These are phyloP conservation scores for Alloteropsis semialata DNA, from an alignment of 176 grass and related monocot species.

Conservation along the genomic window DNA sequence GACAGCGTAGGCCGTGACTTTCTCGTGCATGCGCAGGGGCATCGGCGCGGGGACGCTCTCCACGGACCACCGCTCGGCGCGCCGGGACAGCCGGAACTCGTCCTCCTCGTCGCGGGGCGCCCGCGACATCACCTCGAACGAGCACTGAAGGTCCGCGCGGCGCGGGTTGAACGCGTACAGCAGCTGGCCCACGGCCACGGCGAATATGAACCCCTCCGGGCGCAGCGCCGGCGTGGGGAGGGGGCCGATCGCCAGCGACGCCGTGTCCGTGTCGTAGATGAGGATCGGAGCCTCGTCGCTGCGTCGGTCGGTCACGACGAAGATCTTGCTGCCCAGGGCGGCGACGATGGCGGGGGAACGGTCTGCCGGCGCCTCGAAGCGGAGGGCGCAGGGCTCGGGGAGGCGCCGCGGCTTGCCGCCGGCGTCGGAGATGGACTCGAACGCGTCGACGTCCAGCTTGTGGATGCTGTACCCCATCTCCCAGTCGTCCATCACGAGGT, in stretches of 20 bases:
- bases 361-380: background rate
- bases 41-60: background rate
- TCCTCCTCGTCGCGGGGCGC: background rate
- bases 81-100: no score
- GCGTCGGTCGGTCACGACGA: background rate
- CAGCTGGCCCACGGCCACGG: background rate
- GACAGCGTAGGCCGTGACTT: background rate
- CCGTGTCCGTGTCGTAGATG: constrained; percentile 13
- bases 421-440: background rate
- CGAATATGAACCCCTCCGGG: background rate
- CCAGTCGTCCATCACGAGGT: background rate
- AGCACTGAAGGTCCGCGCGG: background rate
- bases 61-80: background rate
- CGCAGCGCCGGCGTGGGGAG: background rate
- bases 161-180: constrained; percentile 1
- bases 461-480: background rate
- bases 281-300: background rate
- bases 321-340: background rate
- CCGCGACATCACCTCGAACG: constrained; percentile 11
- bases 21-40: background rate
- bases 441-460: background rate
- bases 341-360: background rate
- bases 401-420: background rate
- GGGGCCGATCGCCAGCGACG: background rate
- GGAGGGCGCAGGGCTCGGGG: background rate